Evolutionary conservation across 371 early-diverging fungal genomes (phyloP).

Genomic region (Choanephora cucurbitarum): DNA sequence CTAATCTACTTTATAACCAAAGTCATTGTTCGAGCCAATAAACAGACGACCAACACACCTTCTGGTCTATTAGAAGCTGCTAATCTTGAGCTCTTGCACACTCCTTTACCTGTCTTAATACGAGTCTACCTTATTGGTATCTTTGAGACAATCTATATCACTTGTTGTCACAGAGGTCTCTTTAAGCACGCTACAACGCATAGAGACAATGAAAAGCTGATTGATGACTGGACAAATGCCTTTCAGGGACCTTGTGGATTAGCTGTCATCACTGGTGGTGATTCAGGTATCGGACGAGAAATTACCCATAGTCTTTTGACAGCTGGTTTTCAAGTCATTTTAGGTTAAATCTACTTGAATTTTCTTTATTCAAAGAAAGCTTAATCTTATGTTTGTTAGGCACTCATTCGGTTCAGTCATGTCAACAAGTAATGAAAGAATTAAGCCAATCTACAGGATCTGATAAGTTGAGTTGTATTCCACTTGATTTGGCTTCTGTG

Average conservation of each 20-base stretch:
- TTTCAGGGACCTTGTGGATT: background rate
- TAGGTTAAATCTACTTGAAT: slow-evolving; percentile 27
- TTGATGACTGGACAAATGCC: slow-evolving; percentile 10
- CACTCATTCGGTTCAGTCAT: background rate
- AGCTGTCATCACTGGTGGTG: slow-evolving; percentile 44
- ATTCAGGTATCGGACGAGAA: slow-evolving; percentile 48
- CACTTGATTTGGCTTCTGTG: slow-evolving; percentile 28
- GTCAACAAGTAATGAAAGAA: background rate
- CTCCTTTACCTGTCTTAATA: slow-evolving; percentile 19
- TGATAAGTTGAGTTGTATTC: slow-evolving; percentile 13
- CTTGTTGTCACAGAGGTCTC: slow-evolving; percentile 27
- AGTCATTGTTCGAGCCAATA: no score
- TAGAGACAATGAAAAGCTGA: slow-evolving; percentile 9
- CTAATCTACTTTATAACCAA: no score
- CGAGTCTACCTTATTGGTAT: slow-evolving; percentile 39
- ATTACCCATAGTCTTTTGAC: slow-evolving; percentile 33
- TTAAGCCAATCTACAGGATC: slow-evolving; percentile 3
- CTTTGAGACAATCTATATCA: slow-evolving; percentile 33
- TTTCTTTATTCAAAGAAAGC: background rate
- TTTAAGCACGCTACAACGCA: slow-evolving; percentile 5
- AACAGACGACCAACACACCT: no score
- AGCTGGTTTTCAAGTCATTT: slow-evolving; percentile 39
- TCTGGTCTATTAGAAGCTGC: slow-evolving; percentile 19
- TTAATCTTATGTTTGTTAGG: slow-evolving; percentile 3
- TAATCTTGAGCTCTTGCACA: slow-evolving; percentile 9